Percentiles rank a stretch among this genome's conserved stretches.
These are phyloP conservation scores for Fusarium nodosum DNA, from an alignment of 2,329 filamentous ascomycete species.

Conservation along the genomic window DNA sequence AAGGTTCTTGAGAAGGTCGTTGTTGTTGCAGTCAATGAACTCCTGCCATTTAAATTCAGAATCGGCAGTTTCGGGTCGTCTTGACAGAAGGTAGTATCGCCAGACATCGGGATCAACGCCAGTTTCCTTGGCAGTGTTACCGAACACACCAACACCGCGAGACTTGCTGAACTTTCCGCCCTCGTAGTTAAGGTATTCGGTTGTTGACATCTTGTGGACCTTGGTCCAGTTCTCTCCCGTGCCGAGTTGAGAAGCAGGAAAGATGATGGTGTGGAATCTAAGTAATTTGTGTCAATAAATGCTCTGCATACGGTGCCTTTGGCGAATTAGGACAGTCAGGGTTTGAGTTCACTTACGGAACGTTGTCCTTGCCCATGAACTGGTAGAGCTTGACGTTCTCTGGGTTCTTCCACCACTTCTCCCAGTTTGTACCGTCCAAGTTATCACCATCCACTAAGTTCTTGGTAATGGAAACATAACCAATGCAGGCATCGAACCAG, in stretches of 20 bases:
- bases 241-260: slow-evolving; percentile 88
- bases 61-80: slow-evolving; percentile 86
- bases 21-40: slow-evolving; percentile 89
- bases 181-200: slow-evolving; percentile 89
- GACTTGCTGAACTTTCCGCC: slow-evolving; percentile 94
- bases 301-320: not conserved
- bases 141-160: slow-evolving; percentile 89
- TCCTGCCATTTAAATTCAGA: slow-evolving; percentile 90
- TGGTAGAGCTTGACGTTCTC: slow-evolving; percentile 91
- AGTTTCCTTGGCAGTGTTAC: slow-evolving; percentile 88
- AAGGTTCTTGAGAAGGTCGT: slow-evolving; percentile 82
- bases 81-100: slow-evolving; percentile 90
- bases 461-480: slow-evolving; percentile 94
- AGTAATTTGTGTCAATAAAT: slow-evolving; percentile 16
- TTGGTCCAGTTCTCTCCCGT: slow-evolving; percentile 89
- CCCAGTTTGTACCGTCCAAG: slow-evolving; percentile 75
- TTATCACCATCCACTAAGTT: slow-evolving; percentile 77
- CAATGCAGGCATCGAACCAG: slow-evolving; percentile 93
- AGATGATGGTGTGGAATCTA: slow-evolving; percentile 82
- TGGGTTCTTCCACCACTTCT: slow-evolving; percentile 94
- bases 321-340: not conserved
- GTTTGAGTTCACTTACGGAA: slow-evolving; percentile 64
- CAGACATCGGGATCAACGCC: slow-evolving; percentile 90
- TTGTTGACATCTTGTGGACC: slow-evolving; percentile 88
- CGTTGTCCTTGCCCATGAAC: slow-evolving; percentile 85